Base-by-base conservation (phyloP, 2,329 filamentous ascomycete genomes). In the Colletotrichum sp. region DNA sequence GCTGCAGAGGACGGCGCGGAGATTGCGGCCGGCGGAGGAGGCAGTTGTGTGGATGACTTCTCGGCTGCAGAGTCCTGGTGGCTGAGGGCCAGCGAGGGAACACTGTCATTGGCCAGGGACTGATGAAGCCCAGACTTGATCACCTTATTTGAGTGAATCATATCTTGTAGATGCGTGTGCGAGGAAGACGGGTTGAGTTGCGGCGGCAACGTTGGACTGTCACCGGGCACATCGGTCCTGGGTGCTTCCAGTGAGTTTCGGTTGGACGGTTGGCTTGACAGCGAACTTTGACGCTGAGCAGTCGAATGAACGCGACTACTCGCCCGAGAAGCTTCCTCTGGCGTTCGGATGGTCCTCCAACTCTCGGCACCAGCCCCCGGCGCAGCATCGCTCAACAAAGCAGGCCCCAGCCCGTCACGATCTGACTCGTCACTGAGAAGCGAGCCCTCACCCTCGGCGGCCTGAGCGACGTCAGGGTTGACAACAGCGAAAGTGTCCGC, bases 181-280 rank as follows among this genome's bases (percentile, higher is more conserved):
- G 90, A 90, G 10, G 86, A 82, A 4, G 89, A 90, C 18, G 83
- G 82, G 24, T 83, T 82, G 28, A 89, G 83, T 57, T 89, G 86
- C 6, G 91, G 89, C 26, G 89, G 89, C 6, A 94, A 81, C 4
- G 90, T 91, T n/a, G 93, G 93, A 75, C 93, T 95, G 64, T 95
- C 93, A 18, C 82, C 83, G 9, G 80, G 84, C 8, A 79, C 82
- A 67, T 88, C 85, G 6, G 85, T 83, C 36, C 66, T 73, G 16
- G 64, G 57, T 26, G 57, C 59, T 24, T 75, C 73, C 24, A 75
- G 9, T 7, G 88, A 89, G 26, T 91, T 87, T 21, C 87, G 83
- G 28, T 84, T 85, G 4, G 90, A 91, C 60, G 87, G 86, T 48
- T 87, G 83, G 78, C 89, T 91, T 8, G 89, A 89, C 66, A 90